Base-by-base conservation (phyloP, 495 filamentous ascomycete genomes). In the Daldinia concentrica region DNA sequence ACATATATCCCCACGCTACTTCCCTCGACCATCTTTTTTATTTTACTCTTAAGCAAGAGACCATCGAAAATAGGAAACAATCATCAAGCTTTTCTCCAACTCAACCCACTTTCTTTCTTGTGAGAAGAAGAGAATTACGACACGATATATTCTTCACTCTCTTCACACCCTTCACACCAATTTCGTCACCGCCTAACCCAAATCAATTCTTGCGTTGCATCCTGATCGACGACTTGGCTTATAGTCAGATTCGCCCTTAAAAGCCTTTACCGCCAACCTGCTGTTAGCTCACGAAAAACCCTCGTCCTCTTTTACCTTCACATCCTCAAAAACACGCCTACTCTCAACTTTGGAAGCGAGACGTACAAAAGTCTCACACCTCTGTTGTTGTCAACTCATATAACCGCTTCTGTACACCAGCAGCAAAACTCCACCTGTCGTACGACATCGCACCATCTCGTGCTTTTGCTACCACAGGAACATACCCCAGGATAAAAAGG, bases 361-460 rank as follows among this genome's bases (percentile, higher is more conserved):
- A 17, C 17, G 5, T 45, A 52, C 48, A 51, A 57, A 57, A 26
- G 14, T 14, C 14, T 56, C 29, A 36, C 54, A 8, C 22, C 50
- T 55, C 51, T n/a, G 6, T 29, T 11, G 15, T 52, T 29, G 15
- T 45, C 63, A 7, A 43, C 37, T 64, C 41, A 17, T n/a, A 55
- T 15, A 67, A 56, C 30, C 17, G 19, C 26, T 17, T 58, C 37
- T 54, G n/a, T 52, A 51, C 60, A 14, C 26, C 24, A 39, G 15
- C 14, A 48, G 9, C 8, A 45, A 22, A 32, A 52, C 56, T 58
- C 27, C 24, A 62, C 51, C 58, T 64, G 71, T 66, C 62, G 67
- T 71, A 74, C 67, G 62, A 71, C 67, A 70, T 69, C 66, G 51
- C 66, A 69, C 66, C 61, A 73, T 73, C 61, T 66, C 56, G 66